Conservation (phyloP, 768 basidiomycete genomes). For the Macrolepiota albuminosa region DNA sequence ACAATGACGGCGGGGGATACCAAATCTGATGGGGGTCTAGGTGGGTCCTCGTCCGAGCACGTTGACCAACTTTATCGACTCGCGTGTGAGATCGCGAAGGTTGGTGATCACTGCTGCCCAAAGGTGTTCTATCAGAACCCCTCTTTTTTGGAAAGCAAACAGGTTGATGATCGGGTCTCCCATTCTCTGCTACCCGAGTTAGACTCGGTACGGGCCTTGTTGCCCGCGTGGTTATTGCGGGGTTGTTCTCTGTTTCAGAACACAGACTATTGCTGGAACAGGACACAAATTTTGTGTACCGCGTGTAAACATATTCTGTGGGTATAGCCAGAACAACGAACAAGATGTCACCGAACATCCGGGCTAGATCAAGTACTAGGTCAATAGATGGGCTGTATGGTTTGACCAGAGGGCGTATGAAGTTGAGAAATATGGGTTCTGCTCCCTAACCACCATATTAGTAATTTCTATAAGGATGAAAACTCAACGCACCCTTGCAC, state of each 20-base stretch:
- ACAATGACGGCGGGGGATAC: slow-evolving; percentile 53
- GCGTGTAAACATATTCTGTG: slow-evolving; percentile 27
- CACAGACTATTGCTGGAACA: slow-evolving; percentile 12
- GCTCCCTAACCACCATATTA: slow-evolving; percentile 53
- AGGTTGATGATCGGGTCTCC: slow-evolving; percentile 1
- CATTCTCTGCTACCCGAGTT: background rate
- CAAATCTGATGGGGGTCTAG: slow-evolving; percentile 42
- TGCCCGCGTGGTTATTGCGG: background rate
- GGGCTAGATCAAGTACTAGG: slow-evolving; percentile 51
- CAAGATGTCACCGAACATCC: slow-evolving; percentile 62
- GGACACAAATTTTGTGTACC: slow-evolving; percentile 30
- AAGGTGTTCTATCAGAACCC: slow-evolving; percentile 1
- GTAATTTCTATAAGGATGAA: background rate
- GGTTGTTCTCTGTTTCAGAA: slow-evolving; percentile 16
- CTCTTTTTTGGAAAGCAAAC: slow-evolving; percentile 12
- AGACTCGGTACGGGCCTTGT: background rate
- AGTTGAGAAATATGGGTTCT: slow-evolving; percentile 78
- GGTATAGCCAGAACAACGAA: slow-evolving; percentile 38
- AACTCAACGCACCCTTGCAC: slow-evolving; percentile 52
- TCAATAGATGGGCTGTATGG: slow-evolving; percentile 71
- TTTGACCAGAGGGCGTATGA: slow-evolving; percentile 73
- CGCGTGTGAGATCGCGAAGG: slow-evolving; percentile 2
- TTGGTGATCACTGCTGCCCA: background rate
- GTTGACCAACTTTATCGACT: slow-evolving; percentile 10
- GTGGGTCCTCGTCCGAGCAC: slow-evolving; percentile 5